A percentile compares a stretch with the other conserved stretches of the same genome.
phyloP scores from a whole-genome alignment of 495 filamentous ascomycete species.

The Geopyxis carbonaria region DNA sequence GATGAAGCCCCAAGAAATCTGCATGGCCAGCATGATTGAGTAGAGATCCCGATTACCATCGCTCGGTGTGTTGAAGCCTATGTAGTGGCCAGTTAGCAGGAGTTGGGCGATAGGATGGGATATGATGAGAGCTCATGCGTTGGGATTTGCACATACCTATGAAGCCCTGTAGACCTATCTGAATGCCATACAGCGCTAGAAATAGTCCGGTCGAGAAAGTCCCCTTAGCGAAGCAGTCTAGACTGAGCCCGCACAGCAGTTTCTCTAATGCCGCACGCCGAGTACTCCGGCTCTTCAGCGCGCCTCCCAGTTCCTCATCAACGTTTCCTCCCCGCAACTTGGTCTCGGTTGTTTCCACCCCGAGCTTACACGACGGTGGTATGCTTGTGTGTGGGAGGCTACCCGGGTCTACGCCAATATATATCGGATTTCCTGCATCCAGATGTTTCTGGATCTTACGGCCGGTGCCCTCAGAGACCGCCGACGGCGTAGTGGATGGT shows the following conservation, averaged over 20 bases:
- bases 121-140: no score
- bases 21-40: constrained; percentile 8
- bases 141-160: not conserved
- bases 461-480: constrained; percentile 11
- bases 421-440: constrained; percentile 19
- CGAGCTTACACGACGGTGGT: not conserved
- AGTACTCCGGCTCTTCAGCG: not conserved
- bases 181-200: not conserved
- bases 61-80: not conserved
- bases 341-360: no score
- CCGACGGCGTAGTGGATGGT: no score
- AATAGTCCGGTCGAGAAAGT: constrained; percentile 13
- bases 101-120: no score
- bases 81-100: no score
- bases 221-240: constrained; percentile 12
- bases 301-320: not conserved
- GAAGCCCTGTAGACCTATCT: not conserved
- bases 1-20: constrained; percentile 16
- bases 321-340: not conserved
- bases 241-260: constrained; percentile 11
- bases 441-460: constrained; percentile 16
- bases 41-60: not conserved
- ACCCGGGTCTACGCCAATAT: constrained; percentile 18
- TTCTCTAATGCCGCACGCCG: constrained; percentile 5
- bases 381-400: constrained; percentile 6